A percentile compares a stretch with the other conserved stretches of the same genome.
Conservation (phyloP, 345 rosid genomes). For the Anastatica hierochuntica region DNA sequence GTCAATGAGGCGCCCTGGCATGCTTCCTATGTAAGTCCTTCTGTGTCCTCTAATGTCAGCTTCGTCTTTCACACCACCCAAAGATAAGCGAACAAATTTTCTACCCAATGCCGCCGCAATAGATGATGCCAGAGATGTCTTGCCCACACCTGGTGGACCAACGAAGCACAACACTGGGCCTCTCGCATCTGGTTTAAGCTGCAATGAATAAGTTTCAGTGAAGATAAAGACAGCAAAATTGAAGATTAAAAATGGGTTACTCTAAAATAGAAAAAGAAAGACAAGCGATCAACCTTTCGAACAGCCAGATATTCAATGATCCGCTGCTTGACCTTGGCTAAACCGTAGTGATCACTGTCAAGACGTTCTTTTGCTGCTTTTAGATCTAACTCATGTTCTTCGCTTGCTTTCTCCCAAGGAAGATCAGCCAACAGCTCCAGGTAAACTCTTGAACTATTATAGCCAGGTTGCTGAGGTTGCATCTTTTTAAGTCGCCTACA, state of each 20-base stretch:
- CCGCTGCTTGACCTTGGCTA: constrained; percentile 87
- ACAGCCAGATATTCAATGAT: constrained; percentile 97
- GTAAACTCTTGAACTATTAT: constrained; percentile 89
- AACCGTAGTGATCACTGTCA: constrained; percentile 89
- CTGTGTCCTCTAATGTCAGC: constrained; percentile 99
- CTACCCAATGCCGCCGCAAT: constrained; percentile 92
- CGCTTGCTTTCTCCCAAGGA: constrained; percentile 91
- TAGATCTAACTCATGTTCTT: constrained; percentile 76
- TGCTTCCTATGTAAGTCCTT: constrained; percentile 96
- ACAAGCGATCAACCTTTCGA: constrained; percentile 65
- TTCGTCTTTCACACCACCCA: constrained; percentile 99
- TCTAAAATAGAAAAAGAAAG: not conserved
- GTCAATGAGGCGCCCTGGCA: constrained; percentile 99
- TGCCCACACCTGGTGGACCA: constrained; percentile 99
- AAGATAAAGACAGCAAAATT: constrained; percentile 10
- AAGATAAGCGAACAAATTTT: constrained; percentile 86
- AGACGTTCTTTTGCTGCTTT: constrained; percentile 89
- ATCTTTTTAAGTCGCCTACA: constrained; percentile 93
- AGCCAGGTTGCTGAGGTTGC: constrained; percentile 99
- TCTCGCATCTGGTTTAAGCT: constrained; percentile 99
- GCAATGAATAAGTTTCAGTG: constrained; percentile 17
- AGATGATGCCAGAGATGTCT: constrained; percentile 95
- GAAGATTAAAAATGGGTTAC: constrained; percentile 5
- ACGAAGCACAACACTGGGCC: constrained; percentile 97
- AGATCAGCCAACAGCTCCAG: constrained; percentile 96